A percentile compares a stretch with the other conserved stretches of the same genome.
These are phyloP conservation scores for Lodderomyces beijingensis DNA, from an alignment of 1,139 yeast genomes.

Conservation along the genomic window DNA sequence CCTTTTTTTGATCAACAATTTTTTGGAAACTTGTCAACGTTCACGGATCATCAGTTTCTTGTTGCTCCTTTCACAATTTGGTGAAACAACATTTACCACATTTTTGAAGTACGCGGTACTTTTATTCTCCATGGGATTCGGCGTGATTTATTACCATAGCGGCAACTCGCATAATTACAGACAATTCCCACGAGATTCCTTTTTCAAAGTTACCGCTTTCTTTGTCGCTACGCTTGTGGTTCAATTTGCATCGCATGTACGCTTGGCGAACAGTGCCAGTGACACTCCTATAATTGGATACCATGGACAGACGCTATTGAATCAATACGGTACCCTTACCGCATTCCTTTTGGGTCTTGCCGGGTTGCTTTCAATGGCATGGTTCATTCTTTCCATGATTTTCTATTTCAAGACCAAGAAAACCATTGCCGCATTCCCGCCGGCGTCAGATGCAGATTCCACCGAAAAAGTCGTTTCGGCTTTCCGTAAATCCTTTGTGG, in stretches of 20 bases:
- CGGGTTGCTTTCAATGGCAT: conserved; percentile 9
- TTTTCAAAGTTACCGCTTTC: conserved; percentile 17
- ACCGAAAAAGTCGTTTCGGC: conserved; percentile 20
- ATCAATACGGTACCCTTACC: neutral
- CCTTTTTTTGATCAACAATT: conserved; percentile 18
- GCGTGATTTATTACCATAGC: conserved; percentile 30
- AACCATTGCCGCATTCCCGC: conserved; percentile 28
- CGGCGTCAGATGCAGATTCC: conserved; percentile 17
- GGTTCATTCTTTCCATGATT: conserved; percentile 17
- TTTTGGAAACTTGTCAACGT: conserved; percentile 7
- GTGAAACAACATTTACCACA: conserved; percentile 5
- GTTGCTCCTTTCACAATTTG: conserved; percentile 3
- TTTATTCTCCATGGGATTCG: conserved; percentile 38
- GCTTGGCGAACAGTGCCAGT: neutral
- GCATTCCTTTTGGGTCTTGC: conserved; percentile 1
- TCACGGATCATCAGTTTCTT: conserved; percentile 6
- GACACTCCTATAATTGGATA: neutral
- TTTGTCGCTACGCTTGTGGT: conserved; percentile 12
- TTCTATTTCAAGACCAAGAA: conserved; percentile 28
- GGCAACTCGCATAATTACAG: conserved; percentile 25
- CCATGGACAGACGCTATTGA: neutral
- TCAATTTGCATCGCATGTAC: conserved; percentile 1
- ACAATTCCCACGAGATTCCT: conserved; percentile 20
- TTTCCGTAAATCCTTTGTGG: conserved; percentile 25
- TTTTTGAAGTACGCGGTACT: conserved; percentile 17